A percentile compares a stretch with the other conserved stretches of the same genome.
Evolutionary conservation across 306 rosid genomes (phyloP).

Genomic region (Benincasa hispida): DNA sequence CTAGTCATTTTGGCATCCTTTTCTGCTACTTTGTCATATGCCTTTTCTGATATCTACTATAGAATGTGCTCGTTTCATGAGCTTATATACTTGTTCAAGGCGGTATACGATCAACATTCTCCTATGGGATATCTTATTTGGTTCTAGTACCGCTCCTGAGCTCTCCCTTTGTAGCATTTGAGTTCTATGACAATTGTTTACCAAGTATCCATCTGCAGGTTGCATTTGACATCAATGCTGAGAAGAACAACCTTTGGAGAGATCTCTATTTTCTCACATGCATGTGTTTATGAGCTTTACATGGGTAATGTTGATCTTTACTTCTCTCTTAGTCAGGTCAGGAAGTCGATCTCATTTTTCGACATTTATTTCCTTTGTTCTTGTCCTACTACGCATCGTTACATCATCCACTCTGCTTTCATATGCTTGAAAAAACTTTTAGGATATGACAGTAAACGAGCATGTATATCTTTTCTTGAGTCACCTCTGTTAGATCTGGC

Average conservation of each 20-base stretch:
- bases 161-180: neutral
- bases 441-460: neutral
- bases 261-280: neutral
- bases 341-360: neutral
- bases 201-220: neutral
- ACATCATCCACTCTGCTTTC: neutral
- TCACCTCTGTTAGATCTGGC: neutral
- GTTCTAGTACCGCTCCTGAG: neutral
- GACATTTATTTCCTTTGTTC: neutral
- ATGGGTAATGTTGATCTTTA: neutral
- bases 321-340: neutral
- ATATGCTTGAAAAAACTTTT: neutral
- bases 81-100: neutral
- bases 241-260: neutral
- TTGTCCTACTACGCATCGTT: neutral
- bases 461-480: neutral
- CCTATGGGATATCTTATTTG: neutral
- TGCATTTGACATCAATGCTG: neutral
- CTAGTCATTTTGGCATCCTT: neutral
- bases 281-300: neutral
- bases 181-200: neutral
- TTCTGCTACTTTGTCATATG: neutral
- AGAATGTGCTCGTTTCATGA: neutral
- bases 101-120: neutral
- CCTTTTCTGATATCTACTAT: neutral